Evolutionary conservation across 805 yeast species (phyloP).

Genomic region (Cyberlindnera japonica): DNA sequence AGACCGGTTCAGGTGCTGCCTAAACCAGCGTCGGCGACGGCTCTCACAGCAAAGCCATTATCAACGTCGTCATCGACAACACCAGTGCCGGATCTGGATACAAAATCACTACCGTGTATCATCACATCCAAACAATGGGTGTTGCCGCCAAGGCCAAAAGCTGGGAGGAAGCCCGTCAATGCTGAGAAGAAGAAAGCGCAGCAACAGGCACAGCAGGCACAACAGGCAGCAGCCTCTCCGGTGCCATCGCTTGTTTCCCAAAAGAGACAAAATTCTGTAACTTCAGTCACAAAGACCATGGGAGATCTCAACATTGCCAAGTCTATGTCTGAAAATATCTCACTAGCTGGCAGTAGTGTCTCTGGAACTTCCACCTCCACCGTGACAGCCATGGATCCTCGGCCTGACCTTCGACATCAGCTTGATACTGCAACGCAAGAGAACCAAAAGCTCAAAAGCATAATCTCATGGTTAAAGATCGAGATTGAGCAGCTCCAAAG

Average conservation of each 20-base stretch:
- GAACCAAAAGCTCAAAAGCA: slow-evolving; percentile 40
- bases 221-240: slow-evolving; percentile 3
- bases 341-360: not conserved
- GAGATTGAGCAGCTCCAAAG: slow-evolving; percentile 33
- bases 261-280: slow-evolving; percentile 13
- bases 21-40: slow-evolving; percentile 12
- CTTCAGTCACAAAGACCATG: slow-evolving; percentile 16
- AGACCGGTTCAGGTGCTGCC: slow-evolving; percentile 23
- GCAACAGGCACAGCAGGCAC: slow-evolving; percentile 6
- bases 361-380: slow-evolving; percentile 2
- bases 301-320: slow-evolving; percentile 16
- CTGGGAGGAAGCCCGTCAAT: slow-evolving; percentile 50
- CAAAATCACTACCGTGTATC: slow-evolving; percentile 15
- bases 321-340: slow-evolving; percentile 9
- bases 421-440: slow-evolving; percentile 41
- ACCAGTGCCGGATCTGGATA: slow-evolving; percentile 1
- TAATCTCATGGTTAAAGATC: slow-evolving; percentile 36
- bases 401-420: slow-evolving; percentile 27
- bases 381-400: not conserved
- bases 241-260: not conserved
- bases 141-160: slow-evolving; percentile 79
- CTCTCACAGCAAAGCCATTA: slow-evolving; percentile 3
- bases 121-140: slow-evolving; percentile 75
- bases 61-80: slow-evolving; percentile 5
- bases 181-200: slow-evolving; percentile 16